phyloP scores from a whole-genome alignment of 176 grass and related monocot genomes.

The Dactylis glomerata region DNA sequence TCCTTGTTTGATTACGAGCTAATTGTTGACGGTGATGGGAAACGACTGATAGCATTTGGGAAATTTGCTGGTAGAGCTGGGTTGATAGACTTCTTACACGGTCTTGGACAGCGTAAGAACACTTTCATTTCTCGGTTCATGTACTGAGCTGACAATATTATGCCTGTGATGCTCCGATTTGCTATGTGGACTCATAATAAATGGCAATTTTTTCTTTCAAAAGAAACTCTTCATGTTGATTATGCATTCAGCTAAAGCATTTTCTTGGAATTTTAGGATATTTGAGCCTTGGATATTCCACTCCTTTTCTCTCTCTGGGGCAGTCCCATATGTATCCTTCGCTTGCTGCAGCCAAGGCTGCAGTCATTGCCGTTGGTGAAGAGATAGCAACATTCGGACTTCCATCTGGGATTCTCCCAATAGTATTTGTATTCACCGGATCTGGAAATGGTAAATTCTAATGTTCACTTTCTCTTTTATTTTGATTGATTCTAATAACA shows the following conservation, averaged over 20 bases:
- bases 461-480: neutral
- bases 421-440: slow-evolving; percentile 92
- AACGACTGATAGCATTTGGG: slow-evolving; percentile 86
- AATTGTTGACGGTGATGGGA: slow-evolving; percentile 74
- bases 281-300: slow-evolving; percentile 90
- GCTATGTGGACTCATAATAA: neutral
- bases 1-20: slow-evolving; percentile 92
- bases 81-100: slow-evolving; percentile 91
- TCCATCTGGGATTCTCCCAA: slow-evolving; percentile 78
- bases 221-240: neutral
- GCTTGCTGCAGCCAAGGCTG: slow-evolving; percentile 84
- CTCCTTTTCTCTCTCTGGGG: slow-evolving; percentile 90
- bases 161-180: neutral
- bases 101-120: slow-evolving; percentile 83
- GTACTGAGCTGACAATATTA: slow-evolving; percentile 1
- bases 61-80: slow-evolving; percentile 98
- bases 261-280: slow-evolving; percentile 57
- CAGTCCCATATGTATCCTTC: slow-evolving; percentile 98
- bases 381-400: slow-evolving; percentile 91
- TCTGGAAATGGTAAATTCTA: slow-evolving; percentile 82
- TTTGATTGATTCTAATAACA: slow-evolving; percentile 9
- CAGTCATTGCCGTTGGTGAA: slow-evolving; percentile 81
- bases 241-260: slow-evolving; percentile 1
- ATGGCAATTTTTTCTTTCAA: neutral
- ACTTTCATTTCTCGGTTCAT: neutral